phyloP scores from a whole-genome alignment of 495 filamentous ascomycete species.

The Aspergillus haitiensis region DNA sequence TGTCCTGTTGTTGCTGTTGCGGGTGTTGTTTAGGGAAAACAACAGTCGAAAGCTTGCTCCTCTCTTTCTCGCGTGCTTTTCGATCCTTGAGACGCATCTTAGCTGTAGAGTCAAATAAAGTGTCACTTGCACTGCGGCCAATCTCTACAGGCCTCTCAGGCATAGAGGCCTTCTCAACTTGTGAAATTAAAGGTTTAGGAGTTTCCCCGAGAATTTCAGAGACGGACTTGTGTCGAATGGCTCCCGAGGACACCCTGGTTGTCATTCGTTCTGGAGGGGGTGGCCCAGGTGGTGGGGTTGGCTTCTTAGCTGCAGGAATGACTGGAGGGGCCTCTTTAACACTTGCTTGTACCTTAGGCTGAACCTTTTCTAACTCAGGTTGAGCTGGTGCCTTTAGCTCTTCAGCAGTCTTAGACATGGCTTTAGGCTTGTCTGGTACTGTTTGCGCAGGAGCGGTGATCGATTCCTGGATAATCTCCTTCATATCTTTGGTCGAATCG shows the following conservation, averaged over 20 bases:
- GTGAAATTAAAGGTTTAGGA: conserved; percentile 44
- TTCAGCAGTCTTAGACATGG: conserved; percentile 3
- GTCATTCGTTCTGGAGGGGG: conserved; percentile 57
- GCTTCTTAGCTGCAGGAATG: conserved; percentile 19
- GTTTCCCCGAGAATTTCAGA: conserved; percentile 70
- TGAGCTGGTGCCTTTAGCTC: conserved; percentile 25
- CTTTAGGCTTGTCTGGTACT: conserved; percentile 22
- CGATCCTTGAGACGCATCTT: conserved; percentile 54
- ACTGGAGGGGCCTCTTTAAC: conserved; percentile 21
- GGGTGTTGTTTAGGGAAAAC: conserved; percentile 64
- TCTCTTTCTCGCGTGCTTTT: conserved; percentile 61
- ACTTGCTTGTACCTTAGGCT: conserved; percentile 16
- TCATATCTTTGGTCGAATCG: conserved; percentile 24
- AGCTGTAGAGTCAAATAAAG: conserved; percentile 45
- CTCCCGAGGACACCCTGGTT: conserved; percentile 64
- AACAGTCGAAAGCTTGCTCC: conserved; percentile 72
- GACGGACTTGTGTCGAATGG: conserved; percentile 69
- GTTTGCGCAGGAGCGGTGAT: conserved; percentile 5
- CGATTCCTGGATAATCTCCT: conserved; percentile 25
- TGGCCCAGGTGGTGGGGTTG: conserved; percentile 28
- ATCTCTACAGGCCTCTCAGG: conserved; percentile 28
- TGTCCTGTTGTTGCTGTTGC: conserved; percentile 35
- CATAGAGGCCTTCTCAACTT: conserved; percentile 33
- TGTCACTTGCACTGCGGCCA: conserved; percentile 32
- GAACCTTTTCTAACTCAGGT: conserved; percentile 12